These are phyloP conservation scores for Thelonectria rubi DNA, from an alignment of 2,329 filamentous ascomycete genomes.

Conservation along the genomic window DNA sequence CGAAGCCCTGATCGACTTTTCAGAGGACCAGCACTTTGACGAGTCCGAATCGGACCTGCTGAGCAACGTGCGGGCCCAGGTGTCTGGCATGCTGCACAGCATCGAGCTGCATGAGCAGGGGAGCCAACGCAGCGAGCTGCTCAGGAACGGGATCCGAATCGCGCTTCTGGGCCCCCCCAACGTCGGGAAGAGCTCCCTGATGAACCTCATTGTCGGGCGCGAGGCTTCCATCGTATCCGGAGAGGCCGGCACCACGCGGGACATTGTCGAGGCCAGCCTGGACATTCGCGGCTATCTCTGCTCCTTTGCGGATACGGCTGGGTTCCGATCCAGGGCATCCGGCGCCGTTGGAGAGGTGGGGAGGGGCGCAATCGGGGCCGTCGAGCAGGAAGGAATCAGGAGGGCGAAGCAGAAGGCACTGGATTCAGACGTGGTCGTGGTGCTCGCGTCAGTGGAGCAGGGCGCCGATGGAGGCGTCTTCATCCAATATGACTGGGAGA, in stretches of 20 bases:
- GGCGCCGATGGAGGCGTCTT: slow-evolving; percentile 45
- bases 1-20: slow-evolving; percentile 96
- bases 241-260: slow-evolving; percentile 92
- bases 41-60: slow-evolving; percentile 81
- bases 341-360: slow-evolving; percentile 21
- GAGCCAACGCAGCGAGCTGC: slow-evolving; percentile 81
- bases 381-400: slow-evolving; percentile 91
- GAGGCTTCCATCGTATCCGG: slow-evolving; percentile 95
- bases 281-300: slow-evolving; percentile 92
- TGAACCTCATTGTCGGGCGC: slow-evolving; percentile 88
- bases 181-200: slow-evolving; percentile 90
- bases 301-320: slow-evolving; percentile 95
- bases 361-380: slow-evolving; percentile 65
- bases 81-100: slow-evolving; percentile 66
- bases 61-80: slow-evolving; percentile 71
- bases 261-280: slow-evolving; percentile 90
- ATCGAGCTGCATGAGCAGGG: slow-evolving; percentile 78
- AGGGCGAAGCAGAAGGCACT: slow-evolving; percentile 82
- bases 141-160: slow-evolving; percentile 85
- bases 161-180: slow-evolving; percentile 92
- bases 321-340: slow-evolving; percentile 68
- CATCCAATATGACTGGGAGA: slow-evolving; percentile 65
- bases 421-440: slow-evolving; percentile 86
- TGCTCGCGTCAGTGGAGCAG: slow-evolving; percentile 78
- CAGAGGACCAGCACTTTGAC: slow-evolving; percentile 97